Percentiles rank a stretch among this genome's conserved stretches.
Conservation (phyloP, 2,329 filamentous ascomycete species). For the Aspergillus alliaceus region DNA sequence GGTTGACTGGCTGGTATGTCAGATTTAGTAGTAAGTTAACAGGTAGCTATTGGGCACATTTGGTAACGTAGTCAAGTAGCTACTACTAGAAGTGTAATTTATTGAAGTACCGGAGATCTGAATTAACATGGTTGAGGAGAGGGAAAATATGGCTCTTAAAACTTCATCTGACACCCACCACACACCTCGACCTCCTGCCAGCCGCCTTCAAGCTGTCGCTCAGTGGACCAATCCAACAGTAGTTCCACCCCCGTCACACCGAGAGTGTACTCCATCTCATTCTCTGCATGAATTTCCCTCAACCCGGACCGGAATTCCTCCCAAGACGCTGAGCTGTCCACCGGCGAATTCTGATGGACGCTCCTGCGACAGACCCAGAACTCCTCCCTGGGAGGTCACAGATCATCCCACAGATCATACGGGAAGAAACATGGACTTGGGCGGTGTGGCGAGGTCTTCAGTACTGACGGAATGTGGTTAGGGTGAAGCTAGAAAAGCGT, state of each 20-base stretch:
- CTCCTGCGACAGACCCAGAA: conserved; percentile 45
- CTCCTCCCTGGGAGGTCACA: conserved; percentile 23
- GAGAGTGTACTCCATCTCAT: conserved; percentile 45
- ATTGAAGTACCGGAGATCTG: too few relatives aligned
- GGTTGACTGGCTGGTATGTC: conserved; percentile 25
- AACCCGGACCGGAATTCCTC: conserved; percentile 39
- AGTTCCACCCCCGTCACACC: conserved; percentile 31
- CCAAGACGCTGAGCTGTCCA: conserved; percentile 37
- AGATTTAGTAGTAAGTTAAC: background rate
- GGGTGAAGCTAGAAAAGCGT: conserved; percentile 28
- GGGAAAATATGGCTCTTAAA: too few relatives aligned
- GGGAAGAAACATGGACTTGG: conserved; percentile 28
- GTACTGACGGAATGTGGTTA: conserved; percentile 25
- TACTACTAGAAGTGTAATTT: background rate
- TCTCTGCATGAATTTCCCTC: conserved; percentile 38
- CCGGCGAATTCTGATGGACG: conserved; percentile 29
- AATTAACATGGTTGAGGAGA: background rate
- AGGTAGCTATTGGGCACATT: background rate
- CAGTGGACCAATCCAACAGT: conserved; percentile 29
- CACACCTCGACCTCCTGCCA: conserved; percentile 28
- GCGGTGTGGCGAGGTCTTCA: conserved; percentile 26
- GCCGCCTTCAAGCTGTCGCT: conserved; percentile 14
- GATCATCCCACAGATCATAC: background rate
- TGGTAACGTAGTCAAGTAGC: background rate
- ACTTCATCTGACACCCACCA: conserved; percentile 27